Evolutionary conservation across 495 filamentous ascomycete species (phyloP).

Genomic region (Annulohypoxylon nitens): DNA sequence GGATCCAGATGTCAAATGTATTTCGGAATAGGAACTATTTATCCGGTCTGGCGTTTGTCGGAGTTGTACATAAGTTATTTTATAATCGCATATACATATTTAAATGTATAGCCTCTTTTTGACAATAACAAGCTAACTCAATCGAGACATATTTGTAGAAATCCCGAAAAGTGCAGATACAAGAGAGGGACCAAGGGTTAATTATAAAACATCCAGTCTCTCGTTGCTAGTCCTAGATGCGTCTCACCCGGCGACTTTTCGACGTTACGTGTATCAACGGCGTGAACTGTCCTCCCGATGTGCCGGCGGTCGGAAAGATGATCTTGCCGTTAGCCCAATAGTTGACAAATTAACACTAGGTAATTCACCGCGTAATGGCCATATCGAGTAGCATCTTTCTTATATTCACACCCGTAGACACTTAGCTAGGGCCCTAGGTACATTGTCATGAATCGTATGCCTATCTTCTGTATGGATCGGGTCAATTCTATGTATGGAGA

Average conservation of each 20-base stretch:
- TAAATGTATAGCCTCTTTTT: background rate
- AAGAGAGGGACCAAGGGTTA: background rate
- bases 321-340: slow-evolving; percentile 13
- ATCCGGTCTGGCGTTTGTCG: background rate
- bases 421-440: background rate
- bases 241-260: slow-evolving; percentile 11
- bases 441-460: background rate
- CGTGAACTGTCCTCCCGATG: slow-evolving; percentile 13
- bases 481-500: slow-evolving; percentile 4
- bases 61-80: background rate
- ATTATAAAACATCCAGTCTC: background rate
- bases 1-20: background rate
- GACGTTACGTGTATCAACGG: slow-evolving; percentile 13
- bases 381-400: slow-evolving; percentile 2
- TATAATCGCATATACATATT: background rate
- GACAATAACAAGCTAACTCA: background rate
- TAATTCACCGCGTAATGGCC: background rate
- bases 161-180: no score
- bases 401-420: background rate
- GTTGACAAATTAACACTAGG: background rate
- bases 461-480: slow-evolving; percentile 3
- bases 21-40: background rate
- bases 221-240: background rate
- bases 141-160: background rate
- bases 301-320: slow-evolving; percentile 22